These are phyloP conservation scores for Sugiyamaella grinbergsii DNA, from an alignment of 1,139 yeast species.

Conservation along the genomic window DNA sequence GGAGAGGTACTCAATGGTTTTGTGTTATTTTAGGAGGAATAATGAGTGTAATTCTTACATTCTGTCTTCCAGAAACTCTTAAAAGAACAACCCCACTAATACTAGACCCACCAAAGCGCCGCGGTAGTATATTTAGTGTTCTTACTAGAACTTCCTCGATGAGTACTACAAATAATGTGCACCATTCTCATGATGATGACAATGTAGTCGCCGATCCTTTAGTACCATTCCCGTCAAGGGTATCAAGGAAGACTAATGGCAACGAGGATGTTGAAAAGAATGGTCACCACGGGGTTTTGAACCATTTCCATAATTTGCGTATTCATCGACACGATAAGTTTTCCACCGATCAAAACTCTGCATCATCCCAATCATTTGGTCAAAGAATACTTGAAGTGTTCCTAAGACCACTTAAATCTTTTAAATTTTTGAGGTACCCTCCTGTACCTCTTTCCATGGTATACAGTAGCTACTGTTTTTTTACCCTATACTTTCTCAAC, in stretches of 20 bases:
- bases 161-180: not conserved
- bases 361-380: not conserved
- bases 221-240: conserved; percentile 15
- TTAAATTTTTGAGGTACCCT: conserved; percentile 52
- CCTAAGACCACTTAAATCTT: conserved; percentile 41
- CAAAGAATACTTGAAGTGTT: conserved; percentile 27
- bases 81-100: conserved; percentile 18
- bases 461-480: conserved; percentile 70
- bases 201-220: conserved; percentile 18
- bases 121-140: not conserved
- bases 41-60: conserved; percentile 52
- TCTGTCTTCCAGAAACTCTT: conserved; percentile 76
- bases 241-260: conserved; percentile 1
- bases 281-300: conserved; percentile 7
- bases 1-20: conserved; percentile 92
- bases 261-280: conserved; percentile 14
- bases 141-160: not conserved
- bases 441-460: conserved; percentile 68
- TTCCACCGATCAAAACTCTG: not conserved
- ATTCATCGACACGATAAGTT: conserved; percentile 3
- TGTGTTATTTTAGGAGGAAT: conserved; percentile 67
- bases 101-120: conserved; percentile 8
- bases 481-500: conserved; percentile 70
- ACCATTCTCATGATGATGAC: conserved; percentile 8
- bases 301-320: conserved; percentile 7